Percentiles rank a stretch among this genome's conserved stretches.
Conservation (phyloP, 495 filamentous ascomycete species). For the Schizothecium vesticola region DNA sequence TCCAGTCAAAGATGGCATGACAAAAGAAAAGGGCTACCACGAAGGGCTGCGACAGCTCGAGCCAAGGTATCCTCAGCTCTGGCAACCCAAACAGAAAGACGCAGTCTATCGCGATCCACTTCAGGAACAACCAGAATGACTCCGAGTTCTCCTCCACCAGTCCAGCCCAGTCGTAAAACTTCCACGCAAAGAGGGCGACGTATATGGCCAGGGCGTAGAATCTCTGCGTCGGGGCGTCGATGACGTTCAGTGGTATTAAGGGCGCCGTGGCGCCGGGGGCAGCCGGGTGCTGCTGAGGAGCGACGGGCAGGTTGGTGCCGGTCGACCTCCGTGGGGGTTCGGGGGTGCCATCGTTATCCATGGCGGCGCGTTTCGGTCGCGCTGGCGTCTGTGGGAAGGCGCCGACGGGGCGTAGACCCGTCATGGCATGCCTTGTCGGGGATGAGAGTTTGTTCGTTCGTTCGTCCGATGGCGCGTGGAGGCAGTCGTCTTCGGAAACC, state of each 20-base stretch:
- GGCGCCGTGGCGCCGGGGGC: constrained; percentile 42
- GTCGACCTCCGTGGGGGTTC: constrained; percentile 5
- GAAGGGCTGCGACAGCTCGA: constrained; percentile 76
- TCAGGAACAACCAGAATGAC: constrained; percentile 81
- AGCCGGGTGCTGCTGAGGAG: constrained; percentile 29
- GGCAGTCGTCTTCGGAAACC: background rate
- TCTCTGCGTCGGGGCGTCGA: constrained; percentile 86
- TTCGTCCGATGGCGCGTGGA: background rate
- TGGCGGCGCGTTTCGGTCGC: constrained; percentile 9
- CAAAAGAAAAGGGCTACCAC: constrained; percentile 58
- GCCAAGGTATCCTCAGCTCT: constrained; percentile 84
- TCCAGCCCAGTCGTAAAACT: constrained; percentile 74
- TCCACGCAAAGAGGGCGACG: constrained; percentile 65
- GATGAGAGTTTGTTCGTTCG: background rate
- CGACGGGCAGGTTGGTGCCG: constrained; percentile 28
- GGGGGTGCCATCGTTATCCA: constrained; percentile 4
- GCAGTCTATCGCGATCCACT: constrained; percentile 83
- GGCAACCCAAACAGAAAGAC: constrained; percentile 81
- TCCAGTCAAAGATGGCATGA: constrained; percentile 67
- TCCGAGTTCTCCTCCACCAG: constrained; percentile 70
- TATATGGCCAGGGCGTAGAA: constrained; percentile 79
- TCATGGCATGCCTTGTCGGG: constrained; percentile 45
- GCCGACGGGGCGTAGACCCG: constrained; percentile 34
- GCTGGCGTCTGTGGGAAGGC: constrained; percentile 40
- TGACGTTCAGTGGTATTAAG: constrained; percentile 64